These are phyloP conservation scores for Kodamaea neixiangensis DNA, from an alignment of 805 yeast genomes.

Conservation along the genomic window DNA sequence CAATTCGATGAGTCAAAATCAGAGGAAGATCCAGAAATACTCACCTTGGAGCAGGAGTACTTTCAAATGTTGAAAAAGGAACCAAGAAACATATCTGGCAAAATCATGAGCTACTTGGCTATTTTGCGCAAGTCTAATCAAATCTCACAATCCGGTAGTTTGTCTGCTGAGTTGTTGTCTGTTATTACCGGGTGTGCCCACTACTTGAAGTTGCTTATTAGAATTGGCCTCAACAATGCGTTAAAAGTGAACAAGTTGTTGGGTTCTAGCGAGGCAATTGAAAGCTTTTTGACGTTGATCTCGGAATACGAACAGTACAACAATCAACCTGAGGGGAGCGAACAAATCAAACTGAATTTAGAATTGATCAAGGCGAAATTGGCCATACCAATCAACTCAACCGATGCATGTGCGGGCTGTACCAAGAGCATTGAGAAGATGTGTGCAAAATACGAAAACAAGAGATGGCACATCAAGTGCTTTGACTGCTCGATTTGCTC, in stretches of 20 bases:
- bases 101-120: constrained; percentile 86
- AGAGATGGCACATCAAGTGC: constrained; percentile 84
- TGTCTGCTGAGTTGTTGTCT: constrained; percentile 69
- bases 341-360: constrained; percentile 11
- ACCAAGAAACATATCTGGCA: constrained; percentile 87
- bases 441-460: constrained; percentile 62
- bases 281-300: constrained; percentile 58
- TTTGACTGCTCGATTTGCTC: constrained; percentile 65
- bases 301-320: constrained; percentile 22
- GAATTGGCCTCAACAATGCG: constrained; percentile 78
- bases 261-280: constrained; percentile 61
- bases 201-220: constrained; percentile 78
- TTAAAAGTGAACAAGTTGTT: constrained; percentile 62
- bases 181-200: constrained; percentile 92
- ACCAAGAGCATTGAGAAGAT: constrained; percentile 77
- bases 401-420: constrained; percentile 77
- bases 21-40: constrained; percentile 16
- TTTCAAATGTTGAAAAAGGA: constrained; percentile 51
- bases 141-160: constrained; percentile 39
- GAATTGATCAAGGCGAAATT: constrained; percentile 28
- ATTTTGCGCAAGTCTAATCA: constrained; percentile 64
- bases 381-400: constrained; percentile 56
- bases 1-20: constrained; percentile 14
- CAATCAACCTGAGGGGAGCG: constrained; percentile 8
- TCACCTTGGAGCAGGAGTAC: constrained; percentile 24